These are phyloP conservation scores for Tylopilus orsonianus DNA, from an alignment of 1,284 basidiomycete species.

Conservation along the genomic window DNA sequence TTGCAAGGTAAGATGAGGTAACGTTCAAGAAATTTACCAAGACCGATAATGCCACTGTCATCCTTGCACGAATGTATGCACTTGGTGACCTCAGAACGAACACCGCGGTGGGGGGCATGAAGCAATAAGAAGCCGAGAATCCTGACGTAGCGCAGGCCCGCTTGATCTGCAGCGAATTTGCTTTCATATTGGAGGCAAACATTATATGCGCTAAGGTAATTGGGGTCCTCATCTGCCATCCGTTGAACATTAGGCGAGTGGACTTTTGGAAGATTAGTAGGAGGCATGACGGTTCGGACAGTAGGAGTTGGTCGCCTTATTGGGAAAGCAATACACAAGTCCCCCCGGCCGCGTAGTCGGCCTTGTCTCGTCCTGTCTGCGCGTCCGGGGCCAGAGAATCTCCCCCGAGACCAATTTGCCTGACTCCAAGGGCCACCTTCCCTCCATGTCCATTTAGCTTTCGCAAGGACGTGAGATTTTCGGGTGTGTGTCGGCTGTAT, in stretches of 20 bases:
- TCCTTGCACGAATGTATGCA: not conserved
- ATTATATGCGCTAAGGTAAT: not conserved
- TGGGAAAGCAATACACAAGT: too few relatives aligned
- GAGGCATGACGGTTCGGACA: too few relatives aligned
- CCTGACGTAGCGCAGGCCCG: not conserved
- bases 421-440: too few relatives aligned
- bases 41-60: not conserved
- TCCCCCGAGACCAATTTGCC: too few relatives aligned
- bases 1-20: slow-evolving; percentile 5
- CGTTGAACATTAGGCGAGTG: not conserved
- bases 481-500: too few relatives aligned
- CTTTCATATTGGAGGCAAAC: not conserved
- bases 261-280: not conserved
- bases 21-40: slow-evolving; percentile 8
- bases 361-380: too few relatives aligned
- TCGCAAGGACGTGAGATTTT: too few relatives aligned
- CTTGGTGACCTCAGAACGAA: slow-evolving; percentile 8
- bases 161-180: not conserved
- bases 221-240: not conserved
- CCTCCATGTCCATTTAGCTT: too few relatives aligned
- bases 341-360: too few relatives aligned
- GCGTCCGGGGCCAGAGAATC: too few relatives aligned
- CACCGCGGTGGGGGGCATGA: not conserved
- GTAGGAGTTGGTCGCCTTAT: too few relatives aligned
- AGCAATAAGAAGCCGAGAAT: slow-evolving; percentile 10